Evolutionary conservation across 306 rosid genomes (phyloP), one percentile per base, ranked within the genome.

Genomic region (Ormosia semicastrata): DNA sequence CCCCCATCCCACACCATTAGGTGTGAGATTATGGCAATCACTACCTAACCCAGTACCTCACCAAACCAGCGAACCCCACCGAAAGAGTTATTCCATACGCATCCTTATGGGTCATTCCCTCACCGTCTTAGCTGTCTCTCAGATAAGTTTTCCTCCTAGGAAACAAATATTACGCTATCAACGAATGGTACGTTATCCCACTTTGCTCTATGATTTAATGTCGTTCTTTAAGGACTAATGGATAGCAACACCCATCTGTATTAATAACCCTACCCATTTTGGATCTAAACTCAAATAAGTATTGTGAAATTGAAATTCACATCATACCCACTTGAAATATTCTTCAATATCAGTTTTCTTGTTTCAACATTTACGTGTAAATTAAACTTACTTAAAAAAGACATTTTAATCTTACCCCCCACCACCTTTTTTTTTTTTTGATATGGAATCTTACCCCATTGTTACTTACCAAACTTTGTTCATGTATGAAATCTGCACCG

Each of bases 111-210:
- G 85, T 70, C 69, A 24, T 75, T 83, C 81, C 85, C 87, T 87
- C 76, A 87, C 89, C 82, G 54, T 32, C 83, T 84, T 40, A 83
- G 91, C 89, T 92, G 92, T 89, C 70, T 88, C 83, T 81, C 53
- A 87, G 87, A 83, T 86, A 83, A 89, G 86, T 84, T 81, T 37
- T 76, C 90, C 78, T 94, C 94, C 91, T 78, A 82, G 94, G 96
- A 88, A 92, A 91, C 97, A 90, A 79, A 82, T 77, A 13, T 81
- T 84, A 67, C 57, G 56, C 64, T 53, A 74, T 70, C 73, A 82
- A 13, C 3, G 7, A 75, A 18, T 71, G 77, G 52, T 66, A 52
- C 80, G 7, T 66, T 85, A 41, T 57, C 77, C 83, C 79, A 29
- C 30, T 75, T 75, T 83, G 6, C 46, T 66, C 57, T 43, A 46